Conservation (phyloP, 2,329 filamentous ascomycete genomes). For the Fusarium kyushuense region DNA sequence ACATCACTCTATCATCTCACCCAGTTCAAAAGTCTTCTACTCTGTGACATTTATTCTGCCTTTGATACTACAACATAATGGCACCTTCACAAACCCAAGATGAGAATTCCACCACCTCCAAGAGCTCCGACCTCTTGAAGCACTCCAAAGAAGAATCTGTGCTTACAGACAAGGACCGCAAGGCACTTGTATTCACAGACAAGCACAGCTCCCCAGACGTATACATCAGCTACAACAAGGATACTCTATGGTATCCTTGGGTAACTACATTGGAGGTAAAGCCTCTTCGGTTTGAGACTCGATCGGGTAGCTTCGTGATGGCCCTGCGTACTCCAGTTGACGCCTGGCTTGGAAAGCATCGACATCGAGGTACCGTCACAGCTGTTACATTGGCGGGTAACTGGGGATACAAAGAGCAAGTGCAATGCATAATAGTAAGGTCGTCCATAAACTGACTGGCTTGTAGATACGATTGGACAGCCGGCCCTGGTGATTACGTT, state of each 20-base stretch:
- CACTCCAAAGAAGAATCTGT: neutral
- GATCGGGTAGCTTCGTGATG: slow-evolving; percentile 3
- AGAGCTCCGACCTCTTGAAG: slow-evolving; percentile 7
- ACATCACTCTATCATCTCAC: neutral
- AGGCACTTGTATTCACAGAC: slow-evolving; percentile 4
- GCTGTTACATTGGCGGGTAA: slow-evolving; percentile 5
- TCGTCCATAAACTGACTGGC: accelerated
- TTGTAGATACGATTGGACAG: slow-evolving; percentile 1
- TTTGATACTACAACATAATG: neutral
- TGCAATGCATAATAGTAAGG: accelerated
- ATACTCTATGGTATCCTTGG: slow-evolving; percentile 8
- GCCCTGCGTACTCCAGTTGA: neutral
- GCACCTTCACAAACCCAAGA: neutral
- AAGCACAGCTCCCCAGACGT: slow-evolving; percentile 16
- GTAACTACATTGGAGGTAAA: neutral
- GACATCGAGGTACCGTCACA: neutral
- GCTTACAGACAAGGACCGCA: slow-evolving; percentile 11
- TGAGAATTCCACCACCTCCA: neutral
- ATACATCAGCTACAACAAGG: slow-evolving; percentile 2
- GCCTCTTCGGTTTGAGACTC: neutral
- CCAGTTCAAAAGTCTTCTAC: accelerated
- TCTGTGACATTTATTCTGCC: too few relatives aligned
- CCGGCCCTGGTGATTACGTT: slow-evolving; percentile 2
- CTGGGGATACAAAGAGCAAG: slow-evolving; percentile 16
- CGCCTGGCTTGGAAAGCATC: slow-evolving; percentile 9